phyloP scores from a whole-genome alignment of 306 rosid species.

The Parietaria judaica region DNA sequence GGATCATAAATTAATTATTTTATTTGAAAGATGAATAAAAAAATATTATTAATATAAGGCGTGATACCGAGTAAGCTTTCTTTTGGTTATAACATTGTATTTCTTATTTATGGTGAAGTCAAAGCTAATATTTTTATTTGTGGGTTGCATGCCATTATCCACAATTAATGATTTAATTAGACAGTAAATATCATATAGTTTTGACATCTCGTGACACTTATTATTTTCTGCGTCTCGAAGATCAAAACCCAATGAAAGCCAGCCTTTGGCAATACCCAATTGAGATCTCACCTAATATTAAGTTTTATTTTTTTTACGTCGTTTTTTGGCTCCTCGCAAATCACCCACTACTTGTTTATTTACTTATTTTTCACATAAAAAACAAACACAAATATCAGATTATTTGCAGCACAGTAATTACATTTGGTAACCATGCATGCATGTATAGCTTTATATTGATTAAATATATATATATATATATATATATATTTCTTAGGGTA shows the following conservation, averaged over 20 bases:
- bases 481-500: too few relatives aligned
- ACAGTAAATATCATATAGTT: background rate
- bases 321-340: background rate
- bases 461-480: too few relatives aligned
- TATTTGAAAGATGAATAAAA: background rate
- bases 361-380: background rate
- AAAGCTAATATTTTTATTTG: background rate
- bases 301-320: too few relatives aligned
- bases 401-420: background rate
- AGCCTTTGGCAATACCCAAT: background rate
- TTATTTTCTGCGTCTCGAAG: background rate
- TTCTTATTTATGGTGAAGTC: background rate
- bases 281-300: background rate
- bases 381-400: background rate
- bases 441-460: background rate
- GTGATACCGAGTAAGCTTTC: background rate
- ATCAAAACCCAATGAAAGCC: conserved; percentile 5
- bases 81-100: background rate
- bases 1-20: background rate
- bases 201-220: conserved; percentile 1
- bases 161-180: too few relatives aligned
- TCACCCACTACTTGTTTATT: background rate
- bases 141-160: background rate
- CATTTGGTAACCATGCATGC: conserved; percentile 8
- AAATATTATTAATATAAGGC: background rate